Base-by-base conservation (phyloP, 306 rosid genomes). In the Quercus wislizeni region DNA sequence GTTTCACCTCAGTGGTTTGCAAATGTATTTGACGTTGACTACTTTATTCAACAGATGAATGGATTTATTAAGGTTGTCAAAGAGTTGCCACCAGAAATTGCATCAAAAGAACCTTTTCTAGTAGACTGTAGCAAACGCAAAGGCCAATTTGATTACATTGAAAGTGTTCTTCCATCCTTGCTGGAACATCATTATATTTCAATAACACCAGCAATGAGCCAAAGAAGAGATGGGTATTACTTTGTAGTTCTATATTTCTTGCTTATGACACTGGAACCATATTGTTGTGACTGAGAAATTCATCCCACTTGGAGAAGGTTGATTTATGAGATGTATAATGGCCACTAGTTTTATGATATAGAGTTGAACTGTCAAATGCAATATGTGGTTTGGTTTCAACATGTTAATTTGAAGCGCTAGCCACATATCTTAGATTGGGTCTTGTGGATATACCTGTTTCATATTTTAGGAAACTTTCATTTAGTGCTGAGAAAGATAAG, bases 51-150 rank as follows among this genome's bases (percentile, higher is more conserved):
- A 68, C 91, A 81, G 38, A 74, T 89, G 96, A 79, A 64, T 72
- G 93, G 97, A 74, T 95, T 86, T 84, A 87, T 93, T 79, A 87
- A 87, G 76, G 91, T 95, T 74, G 93, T 85, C 62, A 89, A 83
- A 86, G 82, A 89, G 72, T 87, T 95, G 46, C 99, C 99, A 0
- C 78, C 79, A 0, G 96, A 87, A 74, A 79, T 93, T 76, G 90
- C 90, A 21, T 86, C 88, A 55, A 90, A 89, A 81, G 91, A 91
- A 71, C 98, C 94, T 0, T 64, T 90, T 73, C 91, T 20, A 69
- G 99, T 93, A 30, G 93, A 91, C 78, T 91, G 99, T 76, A 93
- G 98, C 84, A 95, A 95, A 83, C 90, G 94, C 78, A 95, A 93
- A 74, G 97, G 97, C 41, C 96, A 91, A 55, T 95, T 90, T 77